Evolutionary conservation across 73 alveolate species (phyloP), one percentile per base, ranked within the genome.

Genomic region (Symbiodinium natans): DNA sequence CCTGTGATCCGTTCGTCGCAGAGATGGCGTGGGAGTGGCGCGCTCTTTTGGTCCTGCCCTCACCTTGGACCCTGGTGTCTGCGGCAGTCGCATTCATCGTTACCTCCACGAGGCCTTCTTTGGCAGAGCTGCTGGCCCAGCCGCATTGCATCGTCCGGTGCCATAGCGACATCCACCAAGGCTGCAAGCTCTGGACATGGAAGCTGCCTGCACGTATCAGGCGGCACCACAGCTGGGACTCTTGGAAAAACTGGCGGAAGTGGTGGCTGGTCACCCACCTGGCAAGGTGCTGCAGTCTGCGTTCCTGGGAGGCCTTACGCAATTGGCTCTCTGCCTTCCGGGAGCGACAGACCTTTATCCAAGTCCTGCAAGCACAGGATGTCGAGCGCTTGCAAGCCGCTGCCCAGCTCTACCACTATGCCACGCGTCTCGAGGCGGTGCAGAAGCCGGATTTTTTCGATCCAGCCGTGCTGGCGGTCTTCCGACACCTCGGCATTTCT

Each of bases 31-130:
- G 17, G 19, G 83, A 33, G 10, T 39, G 10, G 89, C 38, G 89
- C 21, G 23, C 40, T 13, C 39, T 82, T 36, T 54, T 40, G 89
- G 89, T 39, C 29, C 29, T 82, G 89, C 89, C 89, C 6, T 82
- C 89, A 38, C 89, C 89, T 11, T 82, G 89, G 89, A 82, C 89
- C 5, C 63, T 82, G 63, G 89, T 82, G 56, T 34, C 89, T 39
- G 29, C 68, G 23, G 89, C 89, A 11, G 34, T 27, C 15, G 89
- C 89, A 82, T 82, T 82, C 63, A 39, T 82, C 89, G 39, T 82
- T 15, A 39, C 40, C 63, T 39, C 68, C 63, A 39, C 89, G 23
- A 54, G 40, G 40, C 68, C 36, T 82, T 63, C 89, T 8, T 27
- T 82, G 8, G 89, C 89, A 6, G 89, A 82, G 36, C 89, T 82